phyloP scores from a whole-genome alignment of 2,329 filamentous ascomycete genomes.

The Emmonsiellopsis sp. region DNA sequence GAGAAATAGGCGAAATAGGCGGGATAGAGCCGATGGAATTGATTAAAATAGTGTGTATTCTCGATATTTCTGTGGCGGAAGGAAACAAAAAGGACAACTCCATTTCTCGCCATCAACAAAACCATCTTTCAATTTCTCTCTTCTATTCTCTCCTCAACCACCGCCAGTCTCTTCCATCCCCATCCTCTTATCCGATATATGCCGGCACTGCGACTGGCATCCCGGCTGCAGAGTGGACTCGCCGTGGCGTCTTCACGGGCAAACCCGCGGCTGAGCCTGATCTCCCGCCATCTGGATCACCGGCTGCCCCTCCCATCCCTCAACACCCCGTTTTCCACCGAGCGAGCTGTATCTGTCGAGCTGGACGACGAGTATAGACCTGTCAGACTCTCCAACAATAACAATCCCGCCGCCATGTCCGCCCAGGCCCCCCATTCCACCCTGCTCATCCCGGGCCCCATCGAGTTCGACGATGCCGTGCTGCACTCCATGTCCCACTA shows the following conservation, averaged over 20 bases:
- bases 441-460: conserved; percentile 91
- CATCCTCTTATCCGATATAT: too few relatives aligned
- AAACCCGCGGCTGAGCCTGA: conserved; percentile 47
- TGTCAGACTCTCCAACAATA: too few relatives aligned
- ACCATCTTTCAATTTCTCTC: too few relatives aligned
- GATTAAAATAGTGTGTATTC: too few relatives aligned
- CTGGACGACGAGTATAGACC: conserved; percentile 48
- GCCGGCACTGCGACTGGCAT: conserved; percentile 8
- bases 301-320: conserved; percentile 47
- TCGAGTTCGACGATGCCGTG: conserved; percentile 97
- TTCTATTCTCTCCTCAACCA: too few relatives aligned
- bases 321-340: conserved; percentile 56
- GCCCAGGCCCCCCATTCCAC: conserved; percentile 55
- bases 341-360: conserved; percentile 42
- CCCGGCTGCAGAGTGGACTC: conserved; percentile 25
- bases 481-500: conserved; percentile 91
- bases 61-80: too few relatives aligned
- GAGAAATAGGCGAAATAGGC: too few relatives aligned
- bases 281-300: conserved; percentile 52
- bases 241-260: conserved; percentile 41
- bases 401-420: conserved; percentile 49
- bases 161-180: too few relatives aligned
- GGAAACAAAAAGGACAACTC: too few relatives aligned
- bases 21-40: too few relatives aligned
- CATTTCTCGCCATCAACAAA: too few relatives aligned